Evolutionary conservation across 208 protist species (phyloP).

Genomic region (Herpetomonas samuelpessoai): DNA sequence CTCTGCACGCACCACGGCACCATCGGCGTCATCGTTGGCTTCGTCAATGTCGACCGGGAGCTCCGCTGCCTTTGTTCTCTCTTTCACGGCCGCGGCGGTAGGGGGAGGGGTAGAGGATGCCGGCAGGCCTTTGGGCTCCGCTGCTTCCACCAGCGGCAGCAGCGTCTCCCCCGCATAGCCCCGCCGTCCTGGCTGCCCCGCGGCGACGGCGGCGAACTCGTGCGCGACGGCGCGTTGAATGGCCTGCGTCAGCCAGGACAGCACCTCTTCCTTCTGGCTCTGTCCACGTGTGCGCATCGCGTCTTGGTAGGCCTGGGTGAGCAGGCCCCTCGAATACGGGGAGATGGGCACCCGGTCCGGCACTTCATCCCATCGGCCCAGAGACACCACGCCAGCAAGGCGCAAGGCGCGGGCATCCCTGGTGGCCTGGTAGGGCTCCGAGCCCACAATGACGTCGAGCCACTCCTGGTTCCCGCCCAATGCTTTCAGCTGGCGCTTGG

Average conservation of each 20-base stretch:
- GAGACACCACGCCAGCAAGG: conserved; percentile 53
- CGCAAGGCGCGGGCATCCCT: conserved; percentile 66
- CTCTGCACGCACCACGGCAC: conserved; percentile 10
- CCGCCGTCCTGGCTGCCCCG: too few species aligned
- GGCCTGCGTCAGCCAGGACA: conserved; percentile 75
- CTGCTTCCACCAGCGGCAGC: too few species aligned
- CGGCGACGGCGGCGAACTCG: conserved; percentile 44
- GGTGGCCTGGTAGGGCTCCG: conserved; percentile 61
- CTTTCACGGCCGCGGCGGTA: conserved; percentile 12
- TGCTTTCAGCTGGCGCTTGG: conserved; percentile 53
- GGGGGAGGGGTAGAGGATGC: too few species aligned
- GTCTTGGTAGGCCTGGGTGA: conserved; percentile 52
- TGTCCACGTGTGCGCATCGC: conserved; percentile 18
- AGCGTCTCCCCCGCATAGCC: too few species aligned
- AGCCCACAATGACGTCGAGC: conserved; percentile 48
- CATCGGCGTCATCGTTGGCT: too few species aligned
- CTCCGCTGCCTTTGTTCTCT: conserved; percentile 6
- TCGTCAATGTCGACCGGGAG: too few species aligned
- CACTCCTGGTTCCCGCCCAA: conserved; percentile 45
- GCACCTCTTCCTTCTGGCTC: conserved; percentile 58
- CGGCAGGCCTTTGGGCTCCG: too few species aligned
- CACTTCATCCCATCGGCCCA: conserved; percentile 74
- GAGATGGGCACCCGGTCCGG: conserved; percentile 64
- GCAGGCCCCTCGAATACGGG: conserved; percentile 56
- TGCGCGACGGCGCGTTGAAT: conserved; percentile 78